Conservation (phyloP, 1,284 basidiomycete genomes). For the Laetiporus sulphureus region DNA sequence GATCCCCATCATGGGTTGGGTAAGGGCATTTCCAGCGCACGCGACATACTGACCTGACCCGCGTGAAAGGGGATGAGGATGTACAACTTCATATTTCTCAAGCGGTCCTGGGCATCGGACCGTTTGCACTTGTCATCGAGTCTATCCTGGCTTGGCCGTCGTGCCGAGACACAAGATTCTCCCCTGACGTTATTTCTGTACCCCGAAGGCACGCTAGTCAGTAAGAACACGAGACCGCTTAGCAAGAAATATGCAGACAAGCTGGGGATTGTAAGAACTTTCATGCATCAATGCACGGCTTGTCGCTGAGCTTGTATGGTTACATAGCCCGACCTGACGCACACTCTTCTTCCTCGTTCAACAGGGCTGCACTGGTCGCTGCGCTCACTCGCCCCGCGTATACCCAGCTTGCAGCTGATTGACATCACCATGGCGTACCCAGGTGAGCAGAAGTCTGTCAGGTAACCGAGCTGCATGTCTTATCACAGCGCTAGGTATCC, state of each 20-base stretch:
- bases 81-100: conserved; percentile 86
- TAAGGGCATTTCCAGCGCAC: no score
- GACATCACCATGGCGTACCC: conserved; percentile 90
- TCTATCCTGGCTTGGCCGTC: conserved; percentile 51
- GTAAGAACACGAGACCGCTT: conserved; percentile 73
- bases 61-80: conserved; percentile 89
- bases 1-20: conserved; percentile 86
- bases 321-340: conserved; percentile 74
- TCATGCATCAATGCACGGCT: background rate
- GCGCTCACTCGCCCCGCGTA: conserved; percentile 71
- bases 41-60: no score
- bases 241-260: conserved; percentile 84
- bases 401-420: conserved; percentile 76
- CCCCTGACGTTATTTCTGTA: conserved; percentile 84
- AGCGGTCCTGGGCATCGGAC: conserved; percentile 84
- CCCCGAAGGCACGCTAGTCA: conserved; percentile 90
- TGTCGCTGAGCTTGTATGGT: conserved; percentile 1
- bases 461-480: no score
- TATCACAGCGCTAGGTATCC: conserved; percentile 45
- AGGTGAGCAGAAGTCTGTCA: conserved; percentile 36
- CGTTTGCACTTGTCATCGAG: conserved; percentile 52
- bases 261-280: conserved; percentile 56
- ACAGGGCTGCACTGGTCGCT: conserved; percentile 87
- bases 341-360: conserved; percentile 82
- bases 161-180: conserved; percentile 55